Evolutionary conservation across 2,329 filamentous ascomycete genomes (phyloP).

Genomic region (Ilyonectria robusta): DNA sequence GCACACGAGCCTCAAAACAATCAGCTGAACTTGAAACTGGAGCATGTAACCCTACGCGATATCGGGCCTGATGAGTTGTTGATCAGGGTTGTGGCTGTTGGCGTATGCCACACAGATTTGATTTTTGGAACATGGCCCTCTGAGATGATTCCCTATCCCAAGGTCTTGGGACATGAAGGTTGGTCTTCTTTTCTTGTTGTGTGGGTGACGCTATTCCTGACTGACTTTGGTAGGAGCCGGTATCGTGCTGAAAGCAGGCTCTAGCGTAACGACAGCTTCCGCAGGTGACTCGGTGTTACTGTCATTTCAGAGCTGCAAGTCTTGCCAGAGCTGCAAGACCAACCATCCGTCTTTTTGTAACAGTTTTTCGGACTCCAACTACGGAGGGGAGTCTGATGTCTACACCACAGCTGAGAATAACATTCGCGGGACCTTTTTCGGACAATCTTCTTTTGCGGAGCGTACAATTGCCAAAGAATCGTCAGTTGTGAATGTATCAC

Average conservation of each 20-base stretch:
- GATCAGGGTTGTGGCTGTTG: conserved; percentile 1
- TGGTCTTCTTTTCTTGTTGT: not conserved
- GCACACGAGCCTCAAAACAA: not conserved
- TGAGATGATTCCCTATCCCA: conserved; percentile 2
- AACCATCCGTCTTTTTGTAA: not conserved
- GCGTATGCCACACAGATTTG: conserved; percentile 3
- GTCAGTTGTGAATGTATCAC: conserved; percentile 7
- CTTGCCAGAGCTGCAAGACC: conserved; percentile 1
- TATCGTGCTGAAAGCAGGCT: not conserved
- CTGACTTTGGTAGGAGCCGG: not conserved
- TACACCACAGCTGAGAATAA: not conserved
- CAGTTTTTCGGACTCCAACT: conserved; percentile 1
- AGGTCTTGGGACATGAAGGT: conserved; percentile 9
- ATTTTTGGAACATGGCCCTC: not conserved
- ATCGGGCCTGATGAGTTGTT: conserved; percentile 3
- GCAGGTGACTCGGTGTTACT: conserved; percentile 2
- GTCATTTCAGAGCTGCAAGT: not conserved
- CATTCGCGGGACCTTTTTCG: conserved; percentile 3
- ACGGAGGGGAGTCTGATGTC: not conserved
- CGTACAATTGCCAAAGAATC: conserved; percentile 1
- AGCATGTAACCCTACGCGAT: not conserved
- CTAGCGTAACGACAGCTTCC: not conserved
- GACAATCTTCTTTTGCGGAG: conserved; percentile 1
- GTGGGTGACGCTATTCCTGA: not conserved
- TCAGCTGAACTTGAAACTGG: not conserved